Evolutionary conservation across 345 rosid species (phyloP).

Genomic region (Brassica incana): DNA sequence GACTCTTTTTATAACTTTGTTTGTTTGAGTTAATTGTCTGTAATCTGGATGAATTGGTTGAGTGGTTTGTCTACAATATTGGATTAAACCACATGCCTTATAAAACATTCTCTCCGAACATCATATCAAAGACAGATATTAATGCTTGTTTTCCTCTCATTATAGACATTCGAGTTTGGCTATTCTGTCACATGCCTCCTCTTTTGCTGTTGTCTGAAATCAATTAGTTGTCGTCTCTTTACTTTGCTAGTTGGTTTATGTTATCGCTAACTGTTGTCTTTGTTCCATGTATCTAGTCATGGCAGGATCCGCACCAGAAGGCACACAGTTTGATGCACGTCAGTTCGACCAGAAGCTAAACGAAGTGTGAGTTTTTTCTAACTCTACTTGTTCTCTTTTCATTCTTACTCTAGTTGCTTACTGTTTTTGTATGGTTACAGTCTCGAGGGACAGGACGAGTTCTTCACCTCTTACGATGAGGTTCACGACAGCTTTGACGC

Average conservation of each 20-base stretch:
- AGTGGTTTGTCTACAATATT: neutral
- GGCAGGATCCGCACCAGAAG: conserved; percentile 1
- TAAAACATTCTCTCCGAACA: neutral
- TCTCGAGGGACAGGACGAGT: neutral
- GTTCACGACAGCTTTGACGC: neutral
- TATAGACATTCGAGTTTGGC: neutral
- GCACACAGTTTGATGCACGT: neutral
- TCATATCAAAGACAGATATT: neutral
- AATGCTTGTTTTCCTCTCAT: neutral
- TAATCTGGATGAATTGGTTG: neutral
- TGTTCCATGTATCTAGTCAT: neutral
- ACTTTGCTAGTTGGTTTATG: neutral
- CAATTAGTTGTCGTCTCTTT: neutral
- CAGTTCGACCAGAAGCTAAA: neutral
- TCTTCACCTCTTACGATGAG: neutral
- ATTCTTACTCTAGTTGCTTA: neutral
- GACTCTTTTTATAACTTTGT: neutral
- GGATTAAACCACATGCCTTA: neutral
- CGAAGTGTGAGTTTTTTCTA: neutral
- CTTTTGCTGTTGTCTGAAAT: neutral
- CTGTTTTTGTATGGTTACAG: neutral
- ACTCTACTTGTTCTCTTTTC: neutral
- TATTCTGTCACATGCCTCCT: neutral
- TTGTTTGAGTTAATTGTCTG: neutral
- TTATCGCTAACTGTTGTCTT: neutral